Base-by-base conservation (phyloP, 495 filamentous ascomycete species). In the Mytilinidion resinicola region DNA sequence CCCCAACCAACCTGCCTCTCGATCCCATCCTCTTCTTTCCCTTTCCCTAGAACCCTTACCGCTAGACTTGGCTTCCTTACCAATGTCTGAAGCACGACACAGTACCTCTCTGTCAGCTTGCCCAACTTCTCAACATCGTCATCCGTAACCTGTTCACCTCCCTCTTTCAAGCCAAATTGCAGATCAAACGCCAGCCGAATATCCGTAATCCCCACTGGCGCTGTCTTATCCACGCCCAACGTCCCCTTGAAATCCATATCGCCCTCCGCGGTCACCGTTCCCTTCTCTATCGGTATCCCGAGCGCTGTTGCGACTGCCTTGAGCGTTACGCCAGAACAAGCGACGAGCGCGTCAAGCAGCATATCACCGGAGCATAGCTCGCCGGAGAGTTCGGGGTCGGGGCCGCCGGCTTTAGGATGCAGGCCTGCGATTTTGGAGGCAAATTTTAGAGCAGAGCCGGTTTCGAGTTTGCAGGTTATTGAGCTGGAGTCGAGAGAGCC, bases 21-120 rank as follows among this genome's bases (percentile, higher is more conserved):
- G 82, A 95, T 74, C 85, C 91, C 9, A 75, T 91, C 34, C 76
- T 82, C 44, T 91, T 91, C 73, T 82, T 96, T 39, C 41, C 50
- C 38, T 14, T 53, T 64, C 35, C 67, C 69, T 6, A 37, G 41
- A 51, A 71, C 44, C 14, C 58, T 60, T 1, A 71, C 67, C n/a
- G 44, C 62, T 14, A 71, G 19, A 48, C 70, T 39, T 30, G 71
- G 71, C 60, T 69, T 70, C 35, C 67, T 66, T 34, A 61, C 55
- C 49, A 74, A 60, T 41, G 69, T 74, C 64, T 74, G 71, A 55
- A 74, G 59, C 17, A 74, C 71, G 10, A 72, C 69, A 43, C 71
- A 74, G 46, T 69, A 69, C 52, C 71, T 59, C 63, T 74, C 71
- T 43, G 71, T 74, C 62, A 73, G 52, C 59, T 70, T 68, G 9